A percentile compares a stretch with the other conserved stretches of the same genome.
These are phyloP conservation scores for Phialophora verrucosa DNA, from an alignment of 2,329 filamentous ascomycete genomes.

Conservation along the genomic window DNA sequence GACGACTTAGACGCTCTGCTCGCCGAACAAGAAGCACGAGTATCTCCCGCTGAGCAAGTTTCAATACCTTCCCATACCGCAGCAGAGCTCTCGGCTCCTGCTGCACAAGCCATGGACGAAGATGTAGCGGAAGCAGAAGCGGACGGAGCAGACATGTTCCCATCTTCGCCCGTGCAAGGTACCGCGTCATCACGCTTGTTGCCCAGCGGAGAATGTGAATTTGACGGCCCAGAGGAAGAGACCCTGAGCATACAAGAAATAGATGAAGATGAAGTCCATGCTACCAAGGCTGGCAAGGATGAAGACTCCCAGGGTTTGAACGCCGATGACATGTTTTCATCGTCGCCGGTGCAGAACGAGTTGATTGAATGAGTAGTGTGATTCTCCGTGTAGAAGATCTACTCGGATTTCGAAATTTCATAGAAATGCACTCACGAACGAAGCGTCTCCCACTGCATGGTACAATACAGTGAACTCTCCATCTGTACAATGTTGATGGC, in stretches of 20 bases:
- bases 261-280: slow-evolving; percentile 3
- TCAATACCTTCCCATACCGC: background rate
- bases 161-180: slow-evolving; percentile 29
- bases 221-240: background rate
- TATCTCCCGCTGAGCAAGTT: background rate
- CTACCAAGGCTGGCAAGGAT: background rate
- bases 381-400: background rate
- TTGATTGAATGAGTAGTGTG: background rate
- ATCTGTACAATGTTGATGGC: background rate
- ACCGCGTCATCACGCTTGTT: slow-evolving; percentile 1
- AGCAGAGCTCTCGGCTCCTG: background rate
- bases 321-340: slow-evolving; percentile 34
- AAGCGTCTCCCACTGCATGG: background rate
- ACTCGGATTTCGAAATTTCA: background rate
- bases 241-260: background rate
- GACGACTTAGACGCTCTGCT: slow-evolving; percentile 31
- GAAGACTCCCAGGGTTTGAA: slow-evolving; percentile 22
- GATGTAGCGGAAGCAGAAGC: slow-evolving; percentile 2
- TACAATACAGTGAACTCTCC: background rate
- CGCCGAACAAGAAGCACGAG: slow-evolving; percentile 27
- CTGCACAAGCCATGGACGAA: too few species aligned
- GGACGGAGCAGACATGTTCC: slow-evolving; percentile 32
- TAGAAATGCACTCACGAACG: background rate
- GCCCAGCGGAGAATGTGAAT: background rate
- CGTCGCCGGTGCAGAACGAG: slow-evolving; percentile 31